A percentile compares a stretch with the other conserved stretches of the same genome.
These are phyloP conservation scores for Sporothrix protearum DNA, from an alignment of 2,329 filamentous ascomycete species.

Conservation along the genomic window DNA sequence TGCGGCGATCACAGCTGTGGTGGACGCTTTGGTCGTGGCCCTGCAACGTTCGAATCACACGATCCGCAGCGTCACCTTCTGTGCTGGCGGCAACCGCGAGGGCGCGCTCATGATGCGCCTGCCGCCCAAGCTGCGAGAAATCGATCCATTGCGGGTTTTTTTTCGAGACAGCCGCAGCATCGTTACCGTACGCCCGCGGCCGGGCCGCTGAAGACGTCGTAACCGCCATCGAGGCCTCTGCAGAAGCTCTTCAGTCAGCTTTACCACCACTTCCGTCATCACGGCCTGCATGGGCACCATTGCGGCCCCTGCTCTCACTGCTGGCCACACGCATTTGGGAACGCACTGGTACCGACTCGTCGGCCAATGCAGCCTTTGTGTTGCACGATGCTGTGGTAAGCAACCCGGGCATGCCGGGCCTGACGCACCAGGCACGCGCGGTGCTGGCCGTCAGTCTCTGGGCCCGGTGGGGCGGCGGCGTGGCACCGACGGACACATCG, in stretches of 20 bases:
- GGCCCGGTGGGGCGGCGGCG: conserved; percentile 67
- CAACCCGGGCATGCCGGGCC: conserved; percentile 64
- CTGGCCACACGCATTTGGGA: conserved; percentile 53
- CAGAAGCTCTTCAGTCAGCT: conserved; percentile 40
- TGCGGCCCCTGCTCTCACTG: conserved; percentile 38
- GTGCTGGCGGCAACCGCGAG: conserved; percentile 79
- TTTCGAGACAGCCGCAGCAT: conserved; percentile 7
- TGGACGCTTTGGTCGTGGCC: conserved; percentile 67
- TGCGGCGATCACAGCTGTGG: conserved; percentile 74
- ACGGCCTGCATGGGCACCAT: neutral
- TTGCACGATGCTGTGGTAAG: conserved; percentile 70
- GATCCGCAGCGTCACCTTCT: conserved; percentile 74
- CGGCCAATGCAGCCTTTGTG: conserved; percentile 61
- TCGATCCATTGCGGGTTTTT: conserved; percentile 57
- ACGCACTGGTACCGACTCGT: conserved; percentile 45
- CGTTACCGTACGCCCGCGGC: neutral
- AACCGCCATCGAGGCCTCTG: conserved; percentile 38
- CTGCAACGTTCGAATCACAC: conserved; percentile 47
- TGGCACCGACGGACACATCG: conserved; percentile 47
- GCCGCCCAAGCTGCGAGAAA: conserved; percentile 53
- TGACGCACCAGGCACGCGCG: conserved; percentile 69
- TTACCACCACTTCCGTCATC: conserved; percentile 38
- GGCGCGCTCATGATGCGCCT: conserved; percentile 74
- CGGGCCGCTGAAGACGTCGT: conserved; percentile 1
- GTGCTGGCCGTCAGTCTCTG: conserved; percentile 68